Base-by-base conservation (phyloP, 331 rosid species). In the Quercus phellos region DNA sequence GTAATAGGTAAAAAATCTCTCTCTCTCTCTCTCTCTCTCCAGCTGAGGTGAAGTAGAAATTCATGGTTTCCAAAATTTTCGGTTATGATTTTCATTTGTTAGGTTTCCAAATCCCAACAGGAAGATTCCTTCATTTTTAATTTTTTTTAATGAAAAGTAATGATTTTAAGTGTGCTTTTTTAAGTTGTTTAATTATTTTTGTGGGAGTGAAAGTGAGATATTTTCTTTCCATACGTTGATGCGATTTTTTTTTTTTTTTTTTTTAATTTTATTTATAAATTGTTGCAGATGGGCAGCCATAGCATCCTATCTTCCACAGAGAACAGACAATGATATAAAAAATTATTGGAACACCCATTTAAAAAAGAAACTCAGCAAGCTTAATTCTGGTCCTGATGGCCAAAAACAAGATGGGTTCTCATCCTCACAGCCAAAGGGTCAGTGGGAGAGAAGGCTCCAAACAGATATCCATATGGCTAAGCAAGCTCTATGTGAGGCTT, bases 371-470 rank as follows among this genome's bases (percentile, higher is more conserved):
- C 87, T 89, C 19, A 87, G 72, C 19, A 85, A 77, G 59, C 79
- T 74, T 14, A 84, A 84, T 35, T 10, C 83, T 30, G 89, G 88
- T 32, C 16, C 2, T 13, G 84, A 77, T 32, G 88, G 27, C 14
- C 72, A 32, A 38, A 72, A 78, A 35, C 85, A 78, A 53, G 84
- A 85, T 51, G 88, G 80, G 3, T 72, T 70, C n/a, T 79, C 73
- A 8, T 42, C 74, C 35, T 82, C 90, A 18, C 86, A 82, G 2
- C 61, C 83, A 78, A 93, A 90, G 75, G 98, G 98, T 16, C 95
- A 90, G 61, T 94, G 98, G 98, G 98, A 92, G 77, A 92, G 96
- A 82, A 90, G 91, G 80, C 87, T 94, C 53, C 98, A 94, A 80
- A 94, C 97, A 24, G 97, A 94, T 77, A 92, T 94, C 60, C 83